Evolutionary conservation across 305 asterid species (phyloP).

Genomic region (Fraxinus nigra): DNA sequence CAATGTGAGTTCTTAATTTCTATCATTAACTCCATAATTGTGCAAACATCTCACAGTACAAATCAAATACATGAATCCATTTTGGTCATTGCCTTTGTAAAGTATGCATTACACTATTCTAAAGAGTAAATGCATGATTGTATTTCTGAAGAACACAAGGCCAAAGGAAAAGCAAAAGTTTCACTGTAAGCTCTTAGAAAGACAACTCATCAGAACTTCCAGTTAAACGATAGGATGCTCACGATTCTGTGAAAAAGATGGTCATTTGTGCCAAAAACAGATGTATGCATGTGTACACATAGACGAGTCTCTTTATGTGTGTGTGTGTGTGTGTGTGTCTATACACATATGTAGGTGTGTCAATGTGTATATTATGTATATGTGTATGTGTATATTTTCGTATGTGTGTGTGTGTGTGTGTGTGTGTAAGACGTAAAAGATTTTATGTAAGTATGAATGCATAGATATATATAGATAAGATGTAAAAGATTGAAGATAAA

Average conservation of each 20-base stretch:
- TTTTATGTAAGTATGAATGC: background rate
- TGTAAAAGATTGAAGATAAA: background rate
- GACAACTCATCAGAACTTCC: background rate
- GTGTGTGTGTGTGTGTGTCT: background rate
- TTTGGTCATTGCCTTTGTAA: constrained; percentile 1
- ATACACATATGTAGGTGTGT: background rate
- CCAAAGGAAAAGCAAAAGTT: background rate
- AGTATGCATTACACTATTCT: background rate
- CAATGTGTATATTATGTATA: background rate
- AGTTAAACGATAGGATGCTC: background rate
- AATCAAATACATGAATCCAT: constrained; percentile 2
- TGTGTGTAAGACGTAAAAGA: background rate
- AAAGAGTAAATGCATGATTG: constrained; percentile 5
- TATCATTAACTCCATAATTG: background rate
- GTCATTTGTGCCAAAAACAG: background rate
- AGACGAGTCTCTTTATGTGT: background rate
- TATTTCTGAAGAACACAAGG: background rate
- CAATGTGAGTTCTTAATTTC: background rate
- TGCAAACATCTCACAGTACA: background rate
- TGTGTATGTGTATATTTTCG: background rate
- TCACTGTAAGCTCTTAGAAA: background rate
- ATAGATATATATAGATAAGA: background rate
- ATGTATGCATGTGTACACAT: background rate
- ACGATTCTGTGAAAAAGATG: background rate
- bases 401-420: background rate